Percentiles rank a stretch among this genome's conserved stretches.
phyloP scores from a whole-genome alignment of 1,139 yeast species.

The Yamadazyma atmosphaerica region DNA sequence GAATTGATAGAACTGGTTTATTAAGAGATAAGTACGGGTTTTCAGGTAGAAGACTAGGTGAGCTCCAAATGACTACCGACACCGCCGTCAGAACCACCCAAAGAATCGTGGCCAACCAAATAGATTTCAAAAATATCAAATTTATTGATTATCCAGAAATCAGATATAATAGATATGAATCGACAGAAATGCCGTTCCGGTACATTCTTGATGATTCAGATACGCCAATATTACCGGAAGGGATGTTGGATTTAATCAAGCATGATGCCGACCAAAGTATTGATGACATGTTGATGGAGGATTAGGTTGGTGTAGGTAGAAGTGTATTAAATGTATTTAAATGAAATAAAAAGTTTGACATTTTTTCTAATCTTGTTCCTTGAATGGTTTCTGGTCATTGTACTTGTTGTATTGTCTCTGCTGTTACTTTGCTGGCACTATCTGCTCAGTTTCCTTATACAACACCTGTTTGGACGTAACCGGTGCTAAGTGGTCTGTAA shows the following conservation, averaged over 20 bases:
- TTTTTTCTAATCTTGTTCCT: no score
- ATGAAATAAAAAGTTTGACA: no score
- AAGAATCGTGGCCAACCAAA: slow-evolving; percentile 59
- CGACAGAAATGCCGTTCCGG: slow-evolving; percentile 97
- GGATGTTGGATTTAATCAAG: slow-evolving; percentile 85
- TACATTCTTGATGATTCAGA: slow-evolving; percentile 66
- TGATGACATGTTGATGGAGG: slow-evolving; percentile 54
- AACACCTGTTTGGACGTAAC: slow-evolving; percentile 26
- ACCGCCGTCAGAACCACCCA: slow-evolving; percentile 94
- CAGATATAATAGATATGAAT: slow-evolving; percentile 81
- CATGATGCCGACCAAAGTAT: slow-evolving; percentile 79
- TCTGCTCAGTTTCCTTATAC: slow-evolving; percentile 14
- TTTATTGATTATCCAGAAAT: slow-evolving; percentile 95
- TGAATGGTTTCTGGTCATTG: no score
- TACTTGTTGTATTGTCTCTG: no score
- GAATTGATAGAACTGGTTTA: slow-evolving; percentile 92
- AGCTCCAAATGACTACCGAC: slow-evolving; percentile 94
- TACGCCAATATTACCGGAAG: slow-evolving; percentile 83
- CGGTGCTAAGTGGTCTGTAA: slow-evolving; percentile 21
- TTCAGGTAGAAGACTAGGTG: slow-evolving; percentile 82
- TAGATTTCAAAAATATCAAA: slow-evolving; percentile 65
- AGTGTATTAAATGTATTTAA: no score
- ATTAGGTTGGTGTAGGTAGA: no score
- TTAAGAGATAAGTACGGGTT: slow-evolving; percentile 77
- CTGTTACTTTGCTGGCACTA: no score